Conservation (phyloP, 2,329 filamentous ascomycete genomes). For the Septoria linicola region DNA sequence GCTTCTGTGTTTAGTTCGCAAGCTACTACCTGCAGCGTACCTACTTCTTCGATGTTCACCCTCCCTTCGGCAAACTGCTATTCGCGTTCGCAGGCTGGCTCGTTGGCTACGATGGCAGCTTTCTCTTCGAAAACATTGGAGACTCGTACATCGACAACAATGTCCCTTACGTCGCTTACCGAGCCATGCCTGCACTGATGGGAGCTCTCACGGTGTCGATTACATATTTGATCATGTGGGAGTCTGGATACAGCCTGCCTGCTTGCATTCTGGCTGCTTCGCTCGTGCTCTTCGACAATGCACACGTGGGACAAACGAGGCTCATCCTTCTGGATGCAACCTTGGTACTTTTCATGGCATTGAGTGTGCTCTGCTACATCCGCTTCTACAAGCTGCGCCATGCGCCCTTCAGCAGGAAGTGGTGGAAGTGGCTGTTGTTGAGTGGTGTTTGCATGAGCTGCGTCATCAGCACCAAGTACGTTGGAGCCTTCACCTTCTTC, state of each 20-base stretch:
- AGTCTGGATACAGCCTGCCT: conserved; percentile 94
- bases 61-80: conserved; percentile 95
- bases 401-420: conserved; percentile 85
- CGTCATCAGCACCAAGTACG: conserved; percentile 98
- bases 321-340: conserved; percentile 94
- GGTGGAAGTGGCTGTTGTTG: conserved; percentile 99
- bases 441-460: conserved; percentile 94
- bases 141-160: conserved; percentile 97
- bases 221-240: conserved; percentile 98
- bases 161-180: conserved; percentile 94
- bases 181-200: conserved; percentile 85
- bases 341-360: conserved; percentile 91
- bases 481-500: conserved; percentile 93
- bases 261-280: conserved; percentile 84
- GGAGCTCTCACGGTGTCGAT: conserved; percentile 92
- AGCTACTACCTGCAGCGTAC: conserved; percentile 88
- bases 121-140: conserved; percentile 98
- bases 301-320: conserved; percentile 93
- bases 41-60: conserved; percentile 99
- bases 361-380: conserved; percentile 90
- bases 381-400: conserved; percentile 97
- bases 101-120: conserved; percentile 93
- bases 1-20: conserved; percentile 43
- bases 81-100: conserved; percentile 98
- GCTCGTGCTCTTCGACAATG: conserved; percentile 92